Evolutionary conservation across 192 early-diverging fungal genomes (phyloP).

Genomic region (Kappamyces sp.): DNA sequence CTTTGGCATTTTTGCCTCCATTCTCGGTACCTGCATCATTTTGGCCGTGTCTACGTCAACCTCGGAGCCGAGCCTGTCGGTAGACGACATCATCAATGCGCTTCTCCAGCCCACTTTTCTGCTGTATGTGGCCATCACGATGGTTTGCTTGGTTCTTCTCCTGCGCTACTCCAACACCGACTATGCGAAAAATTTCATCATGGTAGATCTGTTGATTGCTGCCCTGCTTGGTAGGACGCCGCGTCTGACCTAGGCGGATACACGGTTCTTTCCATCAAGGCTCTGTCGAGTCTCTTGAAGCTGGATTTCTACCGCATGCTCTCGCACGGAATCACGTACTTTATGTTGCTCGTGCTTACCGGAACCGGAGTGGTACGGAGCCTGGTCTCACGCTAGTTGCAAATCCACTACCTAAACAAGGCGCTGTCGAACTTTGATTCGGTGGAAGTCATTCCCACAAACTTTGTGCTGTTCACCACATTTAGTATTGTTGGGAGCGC

Average conservation of each 20-base stretch:
- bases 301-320: constrained; percentile 59
- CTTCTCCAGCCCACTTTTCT: constrained; percentile 19
- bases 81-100: constrained; percentile 16
- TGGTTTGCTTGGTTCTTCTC: neutral
- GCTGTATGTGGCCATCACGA: constrained; percentile 15
- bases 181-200: constrained; percentile 41
- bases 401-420: constrained; percentile 52
- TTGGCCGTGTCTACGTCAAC: constrained; percentile 35
- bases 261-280: constrained; percentile 66
- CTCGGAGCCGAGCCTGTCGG: constrained; percentile 16
- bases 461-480: constrained; percentile 69
- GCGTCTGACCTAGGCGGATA: constrained; percentile 48
- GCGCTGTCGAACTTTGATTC: constrained; percentile 39
- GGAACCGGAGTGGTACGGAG: constrained; percentile 58
- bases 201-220: constrained; percentile 60
- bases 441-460: constrained; percentile 64
- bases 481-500: constrained; percentile 65
- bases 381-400: constrained; percentile 10
- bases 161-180: constrained; percentile 10
- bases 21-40: constrained; percentile 57
- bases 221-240: constrained; percentile 57
- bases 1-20: constrained; percentile 53
- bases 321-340: constrained; percentile 57
- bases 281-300: constrained; percentile 59
- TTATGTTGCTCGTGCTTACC: constrained; percentile 51